phyloP scores from a whole-genome alignment of 257 asterid genomes.

The Penstemon newberryi region DNA sequence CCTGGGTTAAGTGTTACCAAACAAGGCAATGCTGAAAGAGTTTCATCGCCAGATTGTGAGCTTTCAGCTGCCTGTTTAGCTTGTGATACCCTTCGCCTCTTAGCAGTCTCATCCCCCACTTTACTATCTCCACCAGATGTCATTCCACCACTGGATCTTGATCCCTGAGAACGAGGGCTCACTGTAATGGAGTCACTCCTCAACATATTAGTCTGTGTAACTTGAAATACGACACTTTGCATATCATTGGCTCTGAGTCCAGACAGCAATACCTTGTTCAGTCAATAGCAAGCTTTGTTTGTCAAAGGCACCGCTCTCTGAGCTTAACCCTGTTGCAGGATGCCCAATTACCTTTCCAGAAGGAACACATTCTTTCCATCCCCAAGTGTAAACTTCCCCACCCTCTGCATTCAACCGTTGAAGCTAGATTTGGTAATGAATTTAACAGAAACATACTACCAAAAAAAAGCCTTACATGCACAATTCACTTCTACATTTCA shows the following conservation, averaged over 20 bases:
- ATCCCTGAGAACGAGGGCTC: constrained; percentile 78
- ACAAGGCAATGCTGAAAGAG: constrained; percentile 85
- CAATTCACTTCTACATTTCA: background rate
- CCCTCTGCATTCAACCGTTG: constrained; percentile 51
- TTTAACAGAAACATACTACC: constrained; percentile 6
- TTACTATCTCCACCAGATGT: constrained; percentile 43
- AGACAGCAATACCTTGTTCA: constrained; percentile 65
- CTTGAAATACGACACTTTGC: constrained; percentile 30
- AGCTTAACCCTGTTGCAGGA: constrained; percentile 44
- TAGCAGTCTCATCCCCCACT: constrained; percentile 76
- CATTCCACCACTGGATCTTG: constrained; percentile 54
- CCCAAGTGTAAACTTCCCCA: constrained; percentile 96
- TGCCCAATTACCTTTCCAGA: constrained; percentile 76
- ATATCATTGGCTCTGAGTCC: constrained; percentile 33
- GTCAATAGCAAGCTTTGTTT: constrained; percentile 46
- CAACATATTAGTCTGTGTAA: constrained; percentile 44
- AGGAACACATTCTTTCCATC: constrained; percentile 99
- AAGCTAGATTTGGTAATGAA: constrained; percentile 15
- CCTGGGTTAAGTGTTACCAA: constrained; percentile 79
- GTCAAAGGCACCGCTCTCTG: constrained; percentile 55
- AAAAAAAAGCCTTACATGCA: background rate
- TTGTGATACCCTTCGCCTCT: constrained; percentile 78
- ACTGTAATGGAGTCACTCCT: constrained; percentile 57
- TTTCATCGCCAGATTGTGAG: constrained; percentile 73
- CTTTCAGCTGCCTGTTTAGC: constrained; percentile 74